Base-by-base conservation (phyloP, 805 yeast genomes). In the Candida dajiaensis region DNA sequence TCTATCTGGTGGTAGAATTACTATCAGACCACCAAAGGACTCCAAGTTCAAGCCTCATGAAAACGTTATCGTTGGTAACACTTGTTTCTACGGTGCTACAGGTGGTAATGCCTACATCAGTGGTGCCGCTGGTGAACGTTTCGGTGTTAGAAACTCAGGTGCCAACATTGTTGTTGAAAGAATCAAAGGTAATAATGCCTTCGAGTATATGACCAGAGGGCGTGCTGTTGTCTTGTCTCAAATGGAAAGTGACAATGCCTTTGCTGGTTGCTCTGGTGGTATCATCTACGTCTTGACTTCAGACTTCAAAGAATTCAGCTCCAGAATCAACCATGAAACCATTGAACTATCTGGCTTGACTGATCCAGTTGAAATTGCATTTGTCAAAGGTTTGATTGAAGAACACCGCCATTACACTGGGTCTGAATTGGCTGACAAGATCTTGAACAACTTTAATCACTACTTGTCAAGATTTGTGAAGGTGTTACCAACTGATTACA, bases 201-300 rank as follows among this genome's bases (percentile, higher is more conserved):
- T 97, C 72, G 99, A 92, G 71, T 92, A 92, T 72, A 92, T 92
- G 99, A 90, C 98, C 57, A 98, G 99, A 67, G 99, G 99, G 65
- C 81, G 98, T 60, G 96, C 94, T 51, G 89, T 92, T 63, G 89
- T 92, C 41, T 77, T 92, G 56, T 96, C 97, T 41, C 71, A 81
- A 49, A 87, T 96, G 59, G 97, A 96, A 49, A 81, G 97, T 53
- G 84, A 89, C 65, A 97, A 87, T 51, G 75, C 76, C 4, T 70
- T 82, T 50, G 96, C 99, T 47, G 99, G 99, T 74, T 94, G 94
- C 85, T 90, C 97, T 58, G 99, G 99, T 70, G 99, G 99, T 80
- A 92, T 94, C 67, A 95, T 97, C 15, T 92, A 92, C 63, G 97
- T 95, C 50, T 76, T 92, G 58, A 96, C 90, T 59, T 86, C 92